A percentile compares a stretch with the other conserved stretches of the same genome.
These are phyloP conservation scores for Cokeromyces recurvatus DNA, from an alignment of 371 early-diverging fungal genomes.

Conservation along the genomic window DNA sequence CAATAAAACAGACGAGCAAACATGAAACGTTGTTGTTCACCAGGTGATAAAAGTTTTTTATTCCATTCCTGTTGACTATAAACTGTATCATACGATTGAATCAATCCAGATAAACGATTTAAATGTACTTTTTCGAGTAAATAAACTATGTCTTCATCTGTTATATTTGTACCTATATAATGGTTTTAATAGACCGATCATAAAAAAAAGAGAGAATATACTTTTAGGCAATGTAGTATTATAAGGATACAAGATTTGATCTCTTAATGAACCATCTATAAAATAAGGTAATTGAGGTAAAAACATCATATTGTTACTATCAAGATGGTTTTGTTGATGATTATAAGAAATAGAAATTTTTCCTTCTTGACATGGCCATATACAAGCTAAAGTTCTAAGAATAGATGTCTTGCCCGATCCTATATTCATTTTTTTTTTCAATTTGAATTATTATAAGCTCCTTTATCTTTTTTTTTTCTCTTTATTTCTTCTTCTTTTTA, in stretches of 20 bases:
- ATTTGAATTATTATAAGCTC: too few relatives aligned
- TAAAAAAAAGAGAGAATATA: too few relatives aligned
- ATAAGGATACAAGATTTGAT: constrained; percentile 61
- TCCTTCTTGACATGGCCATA: constrained; percentile 65
- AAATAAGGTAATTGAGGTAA: constrained; percentile 70
- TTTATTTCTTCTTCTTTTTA: too few relatives aligned
- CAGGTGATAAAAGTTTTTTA: constrained; percentile 70
- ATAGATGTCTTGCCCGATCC: constrained; percentile 68
- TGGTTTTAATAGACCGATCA: too few relatives aligned
- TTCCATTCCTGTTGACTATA: constrained; percentile 64
- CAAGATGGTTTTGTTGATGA: background rate
- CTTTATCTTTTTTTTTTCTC: too few relatives aligned
- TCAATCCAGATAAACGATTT: constrained; percentile 39
- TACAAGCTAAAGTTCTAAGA: constrained; percentile 64
- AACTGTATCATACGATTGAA: constrained; percentile 45
- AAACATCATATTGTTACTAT: constrained; percentile 52
- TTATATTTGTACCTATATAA: too few relatives aligned
- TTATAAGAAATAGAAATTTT: constrained; percentile 20
- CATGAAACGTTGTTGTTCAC: constrained; percentile 71
- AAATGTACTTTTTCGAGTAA: constrained; percentile 50
- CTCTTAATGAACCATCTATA: constrained; percentile 63
- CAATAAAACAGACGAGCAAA: constrained; percentile 68
- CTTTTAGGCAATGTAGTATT: too few relatives aligned
- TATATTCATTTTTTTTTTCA: too few relatives aligned
- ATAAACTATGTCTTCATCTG: constrained; percentile 44